These are phyloP conservation scores for Fraxinus ornus DNA, from an alignment of 305 asterid genomes.

Conservation along the genomic window DNA sequence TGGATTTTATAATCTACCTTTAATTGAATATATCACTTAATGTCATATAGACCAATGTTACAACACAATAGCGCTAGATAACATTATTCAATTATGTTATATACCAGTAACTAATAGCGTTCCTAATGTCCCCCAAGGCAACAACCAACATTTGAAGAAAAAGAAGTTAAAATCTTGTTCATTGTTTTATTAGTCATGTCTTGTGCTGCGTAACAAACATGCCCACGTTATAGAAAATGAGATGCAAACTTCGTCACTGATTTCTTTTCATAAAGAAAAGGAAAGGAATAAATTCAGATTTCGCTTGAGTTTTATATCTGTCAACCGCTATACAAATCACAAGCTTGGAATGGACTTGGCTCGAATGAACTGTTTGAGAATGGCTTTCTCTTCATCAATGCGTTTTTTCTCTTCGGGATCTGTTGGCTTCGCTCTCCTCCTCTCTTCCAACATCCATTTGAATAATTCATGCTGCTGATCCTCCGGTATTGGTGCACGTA, in stretches of 20 bases:
- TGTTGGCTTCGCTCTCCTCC: constrained; percentile 68
- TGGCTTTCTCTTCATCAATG: constrained; percentile 80
- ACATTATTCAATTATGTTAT: too few relatives aligned
- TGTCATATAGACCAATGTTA: background rate
- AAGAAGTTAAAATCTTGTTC: too few relatives aligned
- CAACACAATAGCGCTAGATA: background rate
- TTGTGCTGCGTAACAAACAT: background rate
- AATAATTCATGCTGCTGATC: constrained; percentile 68
- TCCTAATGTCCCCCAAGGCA: background rate
- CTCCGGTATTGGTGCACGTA: constrained; percentile 63
- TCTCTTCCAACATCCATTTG: constrained; percentile 87
- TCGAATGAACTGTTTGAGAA: constrained; percentile 76
- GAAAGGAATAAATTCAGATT: background rate
- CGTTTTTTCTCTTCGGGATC: constrained; percentile 68
- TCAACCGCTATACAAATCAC: constrained; percentile 27
- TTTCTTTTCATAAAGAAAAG: background rate
- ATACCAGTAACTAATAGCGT: too few relatives aligned
- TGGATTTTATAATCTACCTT: background rate
- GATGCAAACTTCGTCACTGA: background rate
- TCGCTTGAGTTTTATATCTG: background rate
- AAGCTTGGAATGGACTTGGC: constrained; percentile 54
- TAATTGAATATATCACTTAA: background rate
- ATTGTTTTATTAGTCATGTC: background rate
- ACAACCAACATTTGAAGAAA: background rate
- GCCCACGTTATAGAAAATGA: background rate